These are phyloP conservation scores for Verbascum thapsus DNA, from an alignment of 257 asterid genomes.

Conservation along the genomic window DNA sequence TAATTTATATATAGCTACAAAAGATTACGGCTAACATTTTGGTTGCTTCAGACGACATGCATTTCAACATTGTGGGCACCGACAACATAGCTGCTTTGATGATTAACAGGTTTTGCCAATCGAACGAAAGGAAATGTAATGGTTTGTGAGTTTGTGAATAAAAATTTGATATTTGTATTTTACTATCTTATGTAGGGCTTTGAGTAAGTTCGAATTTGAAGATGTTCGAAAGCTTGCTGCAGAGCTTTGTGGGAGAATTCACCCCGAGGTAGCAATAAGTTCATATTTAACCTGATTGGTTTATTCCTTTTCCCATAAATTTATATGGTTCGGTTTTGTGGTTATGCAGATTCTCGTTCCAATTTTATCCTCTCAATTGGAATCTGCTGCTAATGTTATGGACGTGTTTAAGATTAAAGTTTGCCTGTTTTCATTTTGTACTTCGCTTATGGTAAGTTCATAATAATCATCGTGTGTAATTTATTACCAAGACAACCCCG, in stretches of 20 bases:
- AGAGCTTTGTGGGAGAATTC: slow-evolving; percentile 90
- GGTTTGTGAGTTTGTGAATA: slow-evolving; percentile 18
- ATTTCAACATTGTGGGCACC: slow-evolving; percentile 39
- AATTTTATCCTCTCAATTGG: slow-evolving; percentile 54
- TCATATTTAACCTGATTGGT: slow-evolving; percentile 12
- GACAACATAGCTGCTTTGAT: slow-evolving; percentile 70
- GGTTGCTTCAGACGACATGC: slow-evolving; percentile 46
- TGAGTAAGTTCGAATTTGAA: slow-evolving; percentile 71
- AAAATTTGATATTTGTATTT: slow-evolving; percentile 20
- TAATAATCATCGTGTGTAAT: slow-evolving; percentile 23
- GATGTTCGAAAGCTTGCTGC: slow-evolving; percentile 95
- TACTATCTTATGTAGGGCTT: slow-evolving; percentile 53
- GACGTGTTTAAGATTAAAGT: slow-evolving; percentile 66
- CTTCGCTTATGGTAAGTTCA: slow-evolving; percentile 72
- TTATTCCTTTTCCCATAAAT: slow-evolving; percentile 19
- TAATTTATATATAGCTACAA: not conserved
- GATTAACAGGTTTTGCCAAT: slow-evolving; percentile 58
- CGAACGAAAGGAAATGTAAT: slow-evolving; percentile 10
- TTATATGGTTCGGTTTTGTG: slow-evolving; percentile 21
- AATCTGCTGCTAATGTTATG: slow-evolving; percentile 51
- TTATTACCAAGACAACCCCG: not conserved
- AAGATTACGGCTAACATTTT: slow-evolving; percentile 19
- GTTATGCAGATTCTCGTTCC: slow-evolving; percentile 81
- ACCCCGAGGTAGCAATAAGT: slow-evolving; percentile 60
- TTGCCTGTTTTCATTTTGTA: slow-evolving; percentile 76